A percentile compares a stretch with the other conserved stretches of the same genome.
These are phyloP conservation scores for Jacaranda mimosifolia DNA, from an alignment of 257 asterid genomes.

Conservation along the genomic window DNA sequence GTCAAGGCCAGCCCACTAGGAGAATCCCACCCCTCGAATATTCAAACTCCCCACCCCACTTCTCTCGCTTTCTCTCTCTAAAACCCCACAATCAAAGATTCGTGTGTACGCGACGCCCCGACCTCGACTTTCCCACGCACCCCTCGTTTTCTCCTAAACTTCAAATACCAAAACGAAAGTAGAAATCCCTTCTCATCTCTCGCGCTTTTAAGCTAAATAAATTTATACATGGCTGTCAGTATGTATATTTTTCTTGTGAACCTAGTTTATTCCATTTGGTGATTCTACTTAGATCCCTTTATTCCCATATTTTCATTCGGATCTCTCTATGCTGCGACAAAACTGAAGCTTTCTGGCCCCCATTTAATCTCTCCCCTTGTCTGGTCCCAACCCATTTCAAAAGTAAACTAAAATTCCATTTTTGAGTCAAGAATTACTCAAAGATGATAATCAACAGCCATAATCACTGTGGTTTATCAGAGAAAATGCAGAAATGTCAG, in stretches of 20 bases:
- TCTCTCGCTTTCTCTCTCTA: not conserved
- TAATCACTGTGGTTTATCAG: constrained; percentile 46
- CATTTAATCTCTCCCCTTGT: constrained; percentile 1
- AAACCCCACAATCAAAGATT: constrained; percentile 41
- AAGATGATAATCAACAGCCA: constrained; percentile 52
- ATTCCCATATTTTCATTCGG: constrained; percentile 50
- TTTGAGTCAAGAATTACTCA: no score
- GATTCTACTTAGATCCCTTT: constrained; percentile 76
- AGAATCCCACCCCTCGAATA: constrained; percentile 46
- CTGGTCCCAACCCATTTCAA: constrained; percentile 29
- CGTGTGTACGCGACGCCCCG: constrained; percentile 67
- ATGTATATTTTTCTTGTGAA: constrained; percentile 37
- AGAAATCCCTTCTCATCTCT: not conserved
- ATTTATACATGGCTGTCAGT: not conserved
- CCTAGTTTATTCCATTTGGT: constrained; percentile 50
- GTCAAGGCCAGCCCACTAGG: constrained; percentile 47
- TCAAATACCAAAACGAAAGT: not conserved
- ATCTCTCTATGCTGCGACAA: constrained; percentile 55
- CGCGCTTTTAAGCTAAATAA: constrained; percentile 15
- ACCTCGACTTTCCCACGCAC: constrained; percentile 47
- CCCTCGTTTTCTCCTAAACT: constrained; percentile 13
- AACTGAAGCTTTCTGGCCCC: constrained; percentile 27
- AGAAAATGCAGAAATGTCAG: constrained; percentile 64
- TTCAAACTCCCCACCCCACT: constrained; percentile 34
- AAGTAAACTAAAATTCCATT: constrained; percentile 18